These are phyloP conservation scores for Drosera capensis DNA, from an alignment of 148 eudicot genomes.

Conservation along the genomic window DNA sequence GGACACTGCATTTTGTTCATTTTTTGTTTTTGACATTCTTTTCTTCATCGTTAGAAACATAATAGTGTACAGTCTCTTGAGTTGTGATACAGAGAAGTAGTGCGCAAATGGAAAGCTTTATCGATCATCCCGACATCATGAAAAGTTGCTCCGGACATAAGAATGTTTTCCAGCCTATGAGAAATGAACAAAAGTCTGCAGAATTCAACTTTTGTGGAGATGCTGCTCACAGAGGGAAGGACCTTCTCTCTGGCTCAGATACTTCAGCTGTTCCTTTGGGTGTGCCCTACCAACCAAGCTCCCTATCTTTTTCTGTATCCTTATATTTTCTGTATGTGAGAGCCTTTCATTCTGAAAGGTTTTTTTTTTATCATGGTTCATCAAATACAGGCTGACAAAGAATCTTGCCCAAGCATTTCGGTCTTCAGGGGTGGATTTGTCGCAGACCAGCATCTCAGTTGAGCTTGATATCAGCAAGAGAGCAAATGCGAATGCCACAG, in stretches of 20 bases:
- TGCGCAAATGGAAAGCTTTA: constrained; percentile 43
- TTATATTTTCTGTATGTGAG: not conserved
- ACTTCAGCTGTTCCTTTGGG: constrained; percentile 19
- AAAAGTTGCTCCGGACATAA: constrained; percentile 41
- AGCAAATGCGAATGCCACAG: constrained; percentile 14
- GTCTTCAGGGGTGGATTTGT: constrained; percentile 82
- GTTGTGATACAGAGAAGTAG: constrained; percentile 41
- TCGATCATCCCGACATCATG: constrained; percentile 33
- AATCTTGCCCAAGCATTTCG: constrained; percentile 52
- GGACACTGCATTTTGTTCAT: not conserved
- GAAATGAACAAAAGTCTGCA: constrained; percentile 26
- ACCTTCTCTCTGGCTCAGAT: constrained; percentile 1
- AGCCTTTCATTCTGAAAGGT: too few species aligned
- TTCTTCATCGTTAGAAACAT: not conserved
- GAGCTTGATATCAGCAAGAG: constrained; percentile 63
- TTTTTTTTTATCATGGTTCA: not conserved
- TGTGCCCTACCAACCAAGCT: constrained; percentile 24
- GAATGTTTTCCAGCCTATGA: constrained; percentile 24
- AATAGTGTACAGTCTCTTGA: constrained; percentile 2
- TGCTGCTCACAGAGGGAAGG: constrained; percentile 10
- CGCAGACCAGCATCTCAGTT: constrained; percentile 71
- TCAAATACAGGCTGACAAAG: constrained; percentile 43
- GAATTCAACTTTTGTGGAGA: constrained; percentile 35
- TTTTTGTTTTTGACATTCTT: not conserved
- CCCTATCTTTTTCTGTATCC: not conserved